Evolutionary conservation across 1,284 basidiomycete species (phyloP), one percentile per base, ranked within the genome.

Genomic region (Leccinum idahoense): DNA sequence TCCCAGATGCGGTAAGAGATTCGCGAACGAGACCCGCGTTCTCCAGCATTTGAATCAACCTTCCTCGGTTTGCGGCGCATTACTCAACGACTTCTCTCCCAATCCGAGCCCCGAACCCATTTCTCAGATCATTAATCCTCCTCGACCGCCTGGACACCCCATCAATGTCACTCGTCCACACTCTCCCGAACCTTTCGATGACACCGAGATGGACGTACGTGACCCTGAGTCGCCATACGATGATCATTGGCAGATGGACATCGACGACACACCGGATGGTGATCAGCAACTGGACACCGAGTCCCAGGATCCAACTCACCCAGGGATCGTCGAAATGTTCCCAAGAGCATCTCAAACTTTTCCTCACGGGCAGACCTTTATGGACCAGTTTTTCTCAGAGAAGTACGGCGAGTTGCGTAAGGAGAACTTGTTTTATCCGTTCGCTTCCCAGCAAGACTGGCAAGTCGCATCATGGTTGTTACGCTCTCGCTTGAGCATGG

Each of bases 31-130:
- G 6, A 60, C 29, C 12, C 14, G 6, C n/a, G 5, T 62, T n/a
- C 54, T 60, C 15, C 41, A 62, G 23, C 62, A 62, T 12, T 60
- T 62, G 62, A 62, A 62, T 26, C 58, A 62, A 39, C 54, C 62
- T 6, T 60, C 12, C 2, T 60, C 29, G 2, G 59, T 11, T 37
- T 60, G 62, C 12, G 5, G 41, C 2, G n/a, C 58, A 26, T 14
- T 56, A 12, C 20, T 56, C 32, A 32, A 56, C 4, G n/a, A 62
- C 14, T 15, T 58, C 8, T 58, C 35, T 57, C 12, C 35, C 5
- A 18, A 7, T 20, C 20, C 26, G 26, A 29, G 5, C 10, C 49
- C 49, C 20, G 18, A 20, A 12, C 20, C 37, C 18, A 51, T 10
- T 51, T 51, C 35, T 11, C 35, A 37, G 35, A 37, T 11, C 5